Conservation (phyloP, 495 filamentous ascomycete genomes). For the Arthonia radiata region DNA sequence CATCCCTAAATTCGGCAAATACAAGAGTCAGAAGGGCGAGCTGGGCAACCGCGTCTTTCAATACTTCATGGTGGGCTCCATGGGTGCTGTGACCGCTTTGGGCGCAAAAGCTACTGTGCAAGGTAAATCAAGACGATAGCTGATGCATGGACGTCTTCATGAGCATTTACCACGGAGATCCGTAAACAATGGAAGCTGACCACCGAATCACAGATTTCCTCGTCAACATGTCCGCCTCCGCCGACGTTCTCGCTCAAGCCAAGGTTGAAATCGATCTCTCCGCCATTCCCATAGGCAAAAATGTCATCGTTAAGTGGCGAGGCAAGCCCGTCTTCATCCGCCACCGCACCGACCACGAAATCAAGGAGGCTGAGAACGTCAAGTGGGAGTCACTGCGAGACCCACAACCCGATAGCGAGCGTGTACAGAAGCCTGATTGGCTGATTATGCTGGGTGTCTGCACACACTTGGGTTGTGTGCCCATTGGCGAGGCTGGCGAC, state of each 20-base stretch:
- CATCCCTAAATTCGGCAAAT: slow-evolving; percentile 77
- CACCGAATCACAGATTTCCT: slow-evolving; percentile 99
- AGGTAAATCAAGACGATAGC: too few species aligned
- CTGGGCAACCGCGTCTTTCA: slow-evolving; percentile 62
- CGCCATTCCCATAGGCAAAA: slow-evolving; percentile 95
- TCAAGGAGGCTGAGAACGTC: slow-evolving; percentile 56
- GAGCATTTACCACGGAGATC: too few species aligned
- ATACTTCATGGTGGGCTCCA: slow-evolving; percentile 95
- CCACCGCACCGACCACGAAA: slow-evolving; percentile 76
- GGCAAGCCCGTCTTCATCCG: slow-evolving; percentile 99
- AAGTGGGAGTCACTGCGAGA: slow-evolving; percentile 64
- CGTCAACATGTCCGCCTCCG: slow-evolving; percentile 98
- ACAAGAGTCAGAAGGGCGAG: slow-evolving; percentile 38
- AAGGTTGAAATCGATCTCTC: slow-evolving; percentile 94
- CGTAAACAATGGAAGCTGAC: too few species aligned
- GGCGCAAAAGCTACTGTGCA: slow-evolving; percentile 93
- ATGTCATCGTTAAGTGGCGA: slow-evolving; percentile 99
- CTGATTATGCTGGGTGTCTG: slow-evolving; percentile 97
- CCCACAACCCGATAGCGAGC: slow-evolving; percentile 71
- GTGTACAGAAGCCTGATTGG: slow-evolving; percentile 96
- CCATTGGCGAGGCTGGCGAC: slow-evolving; percentile 95
- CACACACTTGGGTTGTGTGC: slow-evolving; percentile 96
- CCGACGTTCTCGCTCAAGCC: slow-evolving; percentile 94
- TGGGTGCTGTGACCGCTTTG: slow-evolving; percentile 71
- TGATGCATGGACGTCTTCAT: too few species aligned